Base-by-base conservation (phyloP, 2,329 filamentous ascomycete species). In the Scytalidium lignicola region DNA sequence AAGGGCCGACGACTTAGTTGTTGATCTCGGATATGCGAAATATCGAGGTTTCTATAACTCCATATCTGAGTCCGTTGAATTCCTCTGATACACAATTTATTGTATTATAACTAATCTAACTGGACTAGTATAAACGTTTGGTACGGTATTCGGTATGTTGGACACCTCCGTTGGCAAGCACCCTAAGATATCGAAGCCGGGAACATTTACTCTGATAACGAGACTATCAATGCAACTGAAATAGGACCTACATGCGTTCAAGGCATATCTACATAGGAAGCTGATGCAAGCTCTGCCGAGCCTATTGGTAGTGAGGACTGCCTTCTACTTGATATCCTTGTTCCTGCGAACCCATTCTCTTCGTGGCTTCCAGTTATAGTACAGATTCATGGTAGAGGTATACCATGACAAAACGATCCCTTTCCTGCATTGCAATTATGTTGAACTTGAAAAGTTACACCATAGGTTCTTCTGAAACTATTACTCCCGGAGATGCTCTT, bases 301-400 rank as follows among this genome's bases (percentile, higher is more conserved):
- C 41, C 41, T 67, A 12, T 62, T 65, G n/a, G 60, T 5, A 20
- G 17, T 18, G 41, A 43, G 17, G 41, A 43, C 17, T 43, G 41
- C n/a, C 17, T 43, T 8, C 22, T 22, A 3, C 41, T 43, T 21
- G 22, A 43, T 43, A 3, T 70, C 68, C 0, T 76, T 72, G 0
- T 62, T 77, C 19, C 41, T 20, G 19, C 41, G 13, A 43, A 22
- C 6, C 41, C 41, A 15, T 4, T 37, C 32, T 37, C 32, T 5
- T 43, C 41, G 5, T 8, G 10, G 6, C 19, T 22, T n/a, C 41
- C 41, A 9, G 41, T 43, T 15, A 43, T 43, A n/a, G 19, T 43
- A 12, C 22, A 26, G n/a, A 43, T 43, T 15, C 41, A 43, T 43
- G 41, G 41, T 4, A n/a, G 41, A 43, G 41, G 1, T 78, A 76